Evolutionary conservation across 2,329 filamentous ascomycete species (phyloP).

Genomic region (Neurospora crassa): DNA sequence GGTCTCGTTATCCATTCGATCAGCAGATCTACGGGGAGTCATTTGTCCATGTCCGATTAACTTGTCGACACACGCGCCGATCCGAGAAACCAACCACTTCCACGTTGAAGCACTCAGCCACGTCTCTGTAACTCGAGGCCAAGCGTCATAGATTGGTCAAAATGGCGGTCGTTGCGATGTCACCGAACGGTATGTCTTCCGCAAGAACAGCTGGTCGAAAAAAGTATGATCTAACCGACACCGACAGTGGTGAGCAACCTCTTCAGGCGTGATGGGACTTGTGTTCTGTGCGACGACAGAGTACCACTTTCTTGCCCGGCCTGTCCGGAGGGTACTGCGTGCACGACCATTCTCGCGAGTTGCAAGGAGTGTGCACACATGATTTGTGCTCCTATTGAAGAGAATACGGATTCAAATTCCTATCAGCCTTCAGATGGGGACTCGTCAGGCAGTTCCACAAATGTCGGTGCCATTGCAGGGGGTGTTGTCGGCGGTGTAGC

Average conservation of each 20-base stretch:
- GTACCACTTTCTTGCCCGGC: constrained; percentile 32
- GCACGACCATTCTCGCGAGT: constrained; percentile 34
- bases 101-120: background rate
- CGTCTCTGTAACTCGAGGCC: background rate
- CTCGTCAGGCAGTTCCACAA: constrained; percentile 39
- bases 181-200: background rate
- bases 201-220: background rate
- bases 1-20: constrained; percentile 1
- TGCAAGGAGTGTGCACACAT: constrained; percentile 39
- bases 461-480: constrained; percentile 79
- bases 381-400: constrained; percentile 29
- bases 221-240: background rate
- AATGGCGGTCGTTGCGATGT: background rate
- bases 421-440: background rate
- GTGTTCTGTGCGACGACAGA: constrained; percentile 33
- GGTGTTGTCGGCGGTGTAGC: constrained; percentile 79
- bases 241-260: constrained; percentile 1
- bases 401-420: constrained; percentile 8
- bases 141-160: background rate
- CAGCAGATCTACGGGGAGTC: constrained; percentile 13
- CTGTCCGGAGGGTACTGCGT: constrained; percentile 32
- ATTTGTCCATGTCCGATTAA: constrained; percentile 8
- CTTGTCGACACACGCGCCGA: background rate
- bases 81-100: background rate
- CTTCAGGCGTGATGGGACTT: constrained; percentile 23